These are phyloP conservation scores for Boletellus sp. DNA, from an alignment of 768 basidiomycete species.

Conservation along the genomic window DNA sequence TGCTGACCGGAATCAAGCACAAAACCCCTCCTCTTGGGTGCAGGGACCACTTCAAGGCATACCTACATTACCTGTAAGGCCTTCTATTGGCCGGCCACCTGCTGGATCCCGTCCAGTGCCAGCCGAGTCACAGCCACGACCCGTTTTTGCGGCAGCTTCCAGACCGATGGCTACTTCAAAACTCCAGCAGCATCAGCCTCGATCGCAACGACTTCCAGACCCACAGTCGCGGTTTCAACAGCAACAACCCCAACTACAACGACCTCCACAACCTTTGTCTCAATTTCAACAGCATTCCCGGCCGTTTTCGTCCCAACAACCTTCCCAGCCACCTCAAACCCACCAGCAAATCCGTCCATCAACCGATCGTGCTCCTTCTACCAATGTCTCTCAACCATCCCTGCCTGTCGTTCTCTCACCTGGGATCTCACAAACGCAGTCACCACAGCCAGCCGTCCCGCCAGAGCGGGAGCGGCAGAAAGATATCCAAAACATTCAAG, in stretches of 20 bases:
- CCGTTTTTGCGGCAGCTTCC: background rate
- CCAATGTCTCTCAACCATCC: background rate
- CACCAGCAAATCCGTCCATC: background rate
- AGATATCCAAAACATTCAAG: background rate
- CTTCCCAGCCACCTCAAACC: constrained; percentile 1
- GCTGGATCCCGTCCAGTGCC: background rate
- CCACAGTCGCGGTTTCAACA: background rate
- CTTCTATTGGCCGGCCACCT: background rate
- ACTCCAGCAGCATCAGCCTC: constrained; percentile 1
- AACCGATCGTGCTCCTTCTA: background rate
- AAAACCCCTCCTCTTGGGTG: constrained; percentile 1
- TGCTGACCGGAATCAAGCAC: constrained; percentile 1
- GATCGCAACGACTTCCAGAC: background rate
- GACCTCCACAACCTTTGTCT: background rate
- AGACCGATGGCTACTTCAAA: background rate
- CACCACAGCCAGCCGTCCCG: background rate
- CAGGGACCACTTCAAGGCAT: constrained; percentile 4
- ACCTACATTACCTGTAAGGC: background rate
- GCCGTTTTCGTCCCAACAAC: background rate
- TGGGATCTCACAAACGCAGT: background rate
- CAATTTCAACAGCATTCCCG: background rate
- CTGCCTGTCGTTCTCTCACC: background rate
- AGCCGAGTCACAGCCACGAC: constrained; percentile 1
- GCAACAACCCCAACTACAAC: background rate
- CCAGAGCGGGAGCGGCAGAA: constrained; percentile 10